These are phyloP conservation scores for Mucor lusitanicus DNA, from an alignment of 371 early-diverging fungal genomes.

Conservation along the genomic window DNA sequence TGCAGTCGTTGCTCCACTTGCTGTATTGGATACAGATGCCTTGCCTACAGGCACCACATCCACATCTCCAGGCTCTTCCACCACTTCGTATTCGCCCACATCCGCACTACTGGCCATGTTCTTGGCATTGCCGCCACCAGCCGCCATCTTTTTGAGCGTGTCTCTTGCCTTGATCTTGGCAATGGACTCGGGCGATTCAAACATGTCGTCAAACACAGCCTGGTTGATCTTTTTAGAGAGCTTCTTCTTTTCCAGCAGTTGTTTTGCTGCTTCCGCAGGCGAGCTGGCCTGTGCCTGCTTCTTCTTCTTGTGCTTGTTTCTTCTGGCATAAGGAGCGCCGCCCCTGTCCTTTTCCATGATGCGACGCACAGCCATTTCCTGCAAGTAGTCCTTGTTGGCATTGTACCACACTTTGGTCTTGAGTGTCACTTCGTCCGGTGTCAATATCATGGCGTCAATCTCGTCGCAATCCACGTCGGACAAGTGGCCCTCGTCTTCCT, in stretches of 20 bases:
- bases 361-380: constrained; percentile 65
- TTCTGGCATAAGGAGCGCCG: constrained; percentile 33
- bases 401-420: constrained; percentile 87
- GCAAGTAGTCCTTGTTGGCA: constrained; percentile 85
- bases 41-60: constrained; percentile 1
- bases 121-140: not conserved
- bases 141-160: constrained; percentile 12
- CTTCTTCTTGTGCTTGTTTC: constrained; percentile 31
- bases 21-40: not conserved
- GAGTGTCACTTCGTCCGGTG: constrained; percentile 72
- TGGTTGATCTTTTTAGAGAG: constrained; percentile 93
- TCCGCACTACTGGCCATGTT: constrained; percentile 19
- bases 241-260: constrained; percentile 62
- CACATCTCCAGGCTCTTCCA: constrained; percentile 50
- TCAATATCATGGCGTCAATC: constrained; percentile 69
- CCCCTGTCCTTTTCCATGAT: constrained; percentile 57
- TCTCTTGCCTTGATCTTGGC: constrained; percentile 46
- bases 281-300: constrained; percentile 41
- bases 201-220: constrained; percentile 75
- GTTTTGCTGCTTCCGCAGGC: constrained; percentile 80
- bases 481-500: constrained; percentile 26
- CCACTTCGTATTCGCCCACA: constrained; percentile 43
- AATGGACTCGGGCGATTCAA: constrained; percentile 59
- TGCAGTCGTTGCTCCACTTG: not conserved
- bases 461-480: constrained; percentile 82